Conservation (phyloP, 2,329 filamentous ascomycete genomes). For the Venturia effusa region DNA sequence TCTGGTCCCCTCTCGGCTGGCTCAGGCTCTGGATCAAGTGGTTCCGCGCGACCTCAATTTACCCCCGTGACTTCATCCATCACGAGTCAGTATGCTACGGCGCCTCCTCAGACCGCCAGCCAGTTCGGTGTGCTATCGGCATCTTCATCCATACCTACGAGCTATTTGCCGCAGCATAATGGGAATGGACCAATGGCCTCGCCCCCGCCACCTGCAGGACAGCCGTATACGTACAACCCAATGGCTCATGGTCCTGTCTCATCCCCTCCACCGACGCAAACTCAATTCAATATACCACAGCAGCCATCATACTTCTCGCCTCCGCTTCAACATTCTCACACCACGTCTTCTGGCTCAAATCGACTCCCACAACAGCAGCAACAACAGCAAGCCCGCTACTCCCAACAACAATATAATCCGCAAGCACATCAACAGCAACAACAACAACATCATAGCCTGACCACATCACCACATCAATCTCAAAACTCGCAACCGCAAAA, state of each 20-base stretch:
- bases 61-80: conserved; percentile 36
- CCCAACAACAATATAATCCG: conserved; percentile 28
- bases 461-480: not conserved
- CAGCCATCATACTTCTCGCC: conserved; percentile 23
- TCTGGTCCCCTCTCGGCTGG: conserved; percentile 21
- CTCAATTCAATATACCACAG: conserved; percentile 20
- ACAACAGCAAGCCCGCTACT: conserved; percentile 33
- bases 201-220: conserved; percentile 14
- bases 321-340: conserved; percentile 31
- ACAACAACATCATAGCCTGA: not conserved
- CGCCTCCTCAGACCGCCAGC: not conserved
- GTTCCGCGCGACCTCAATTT: conserved; percentile 38
- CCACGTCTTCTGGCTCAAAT: conserved; percentile 38
- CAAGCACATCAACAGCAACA: conserved; percentile 23
- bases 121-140: conserved; percentile 21
- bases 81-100: conserved; percentile 32
- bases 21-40: conserved; percentile 29
- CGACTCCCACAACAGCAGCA: conserved; percentile 53
- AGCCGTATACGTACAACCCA: conserved; percentile 9
- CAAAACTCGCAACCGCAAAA: conserved; percentile 1
- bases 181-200: conserved; percentile 16
- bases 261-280: conserved; percentile 8
- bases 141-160: conserved; percentile 22
- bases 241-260: conserved; percentile 9
- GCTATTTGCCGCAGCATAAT: conserved; percentile 17